Conservation (phyloP, 495 filamentous ascomycete genomes). For the Lasiosphaeris hirsuta region DNA sequence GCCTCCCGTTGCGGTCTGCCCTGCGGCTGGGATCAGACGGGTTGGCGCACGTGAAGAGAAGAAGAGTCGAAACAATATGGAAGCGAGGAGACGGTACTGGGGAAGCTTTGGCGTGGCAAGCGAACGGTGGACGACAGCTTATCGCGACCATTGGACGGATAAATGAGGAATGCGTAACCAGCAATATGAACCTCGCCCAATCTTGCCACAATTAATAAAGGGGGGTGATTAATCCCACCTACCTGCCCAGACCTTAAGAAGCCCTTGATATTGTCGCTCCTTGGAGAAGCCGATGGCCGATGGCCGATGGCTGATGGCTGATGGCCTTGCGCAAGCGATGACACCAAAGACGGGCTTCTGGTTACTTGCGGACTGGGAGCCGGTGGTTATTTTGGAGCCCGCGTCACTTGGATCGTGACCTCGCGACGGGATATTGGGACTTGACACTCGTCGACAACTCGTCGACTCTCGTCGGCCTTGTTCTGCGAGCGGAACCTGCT, state of each 20-base stretch:
- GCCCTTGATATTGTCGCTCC: conserved; percentile 11
- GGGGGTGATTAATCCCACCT: conserved; percentile 14
- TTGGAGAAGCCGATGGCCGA: neutral
- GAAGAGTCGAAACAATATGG: conserved; percentile 11
- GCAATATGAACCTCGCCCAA: conserved; percentile 18
- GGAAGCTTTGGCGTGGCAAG: conserved; percentile 1
- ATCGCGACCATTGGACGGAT: conserved; percentile 24
- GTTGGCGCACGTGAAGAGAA: conserved; percentile 11
- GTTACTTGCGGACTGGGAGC: neutral
- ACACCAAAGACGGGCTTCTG: neutral
- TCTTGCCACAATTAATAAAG: conserved; percentile 22
- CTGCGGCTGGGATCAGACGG: neutral
- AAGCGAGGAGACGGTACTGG: conserved; percentile 15
- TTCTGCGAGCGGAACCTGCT: no score
- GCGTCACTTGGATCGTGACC: neutral
- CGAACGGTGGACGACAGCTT: neutral
- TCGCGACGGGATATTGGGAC: no score
- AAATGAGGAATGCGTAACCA: conserved; percentile 17
- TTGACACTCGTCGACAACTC: no score
- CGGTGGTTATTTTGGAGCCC: conserved; percentile 3
- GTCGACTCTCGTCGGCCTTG: no score
- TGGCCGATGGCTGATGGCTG: neutral
- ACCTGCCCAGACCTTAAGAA: conserved; percentile 7
- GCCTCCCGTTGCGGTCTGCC: neutral
- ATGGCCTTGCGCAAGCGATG: neutral